Evolutionary conservation across 768 basidiomycete species (phyloP).

Genomic region (Tulasnella sp.): DNA sequence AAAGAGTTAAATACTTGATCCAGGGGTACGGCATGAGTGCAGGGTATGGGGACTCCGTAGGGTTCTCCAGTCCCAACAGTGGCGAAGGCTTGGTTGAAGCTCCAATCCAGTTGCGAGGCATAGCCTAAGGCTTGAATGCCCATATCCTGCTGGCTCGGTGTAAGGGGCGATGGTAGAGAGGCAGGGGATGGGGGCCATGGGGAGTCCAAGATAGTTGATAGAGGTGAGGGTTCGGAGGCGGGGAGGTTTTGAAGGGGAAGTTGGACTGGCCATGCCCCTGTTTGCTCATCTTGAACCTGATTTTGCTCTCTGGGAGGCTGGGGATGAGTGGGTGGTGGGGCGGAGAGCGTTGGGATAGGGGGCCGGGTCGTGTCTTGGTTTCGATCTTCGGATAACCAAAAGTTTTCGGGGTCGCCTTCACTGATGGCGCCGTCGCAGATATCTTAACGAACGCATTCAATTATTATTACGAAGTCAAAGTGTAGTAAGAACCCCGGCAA

Average conservation of each 20-base stretch:
- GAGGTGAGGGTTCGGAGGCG: not conserved
- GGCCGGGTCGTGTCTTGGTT: not conserved
- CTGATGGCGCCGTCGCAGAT: not conserved
- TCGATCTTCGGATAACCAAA: not conserved
- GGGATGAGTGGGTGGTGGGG: not conserved
- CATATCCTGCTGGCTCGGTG: no score
- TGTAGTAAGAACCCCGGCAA: not conserved
- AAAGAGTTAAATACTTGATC: no score
- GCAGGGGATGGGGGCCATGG: not conserved
- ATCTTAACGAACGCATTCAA: not conserved
- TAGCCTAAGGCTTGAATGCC: no score
- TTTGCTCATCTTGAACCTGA: not conserved
- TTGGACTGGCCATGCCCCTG: not conserved
- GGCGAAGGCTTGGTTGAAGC: no score
- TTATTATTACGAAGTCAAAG: not conserved
- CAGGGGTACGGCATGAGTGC: no score
- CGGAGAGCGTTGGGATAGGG: not conserved
- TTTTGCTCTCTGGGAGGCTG: not conserved
- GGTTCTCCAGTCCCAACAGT: no score
- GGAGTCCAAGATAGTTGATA: not conserved
- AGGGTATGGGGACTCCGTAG: no score
- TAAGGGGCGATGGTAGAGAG: no score
- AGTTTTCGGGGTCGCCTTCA: not conserved
- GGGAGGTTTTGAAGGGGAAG: not conserved
- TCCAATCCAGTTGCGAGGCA: no score